Base-by-base conservation (phyloP, 2,329 filamentous ascomycete species). In the Aspergillus fumigatiaffinis region DNA sequence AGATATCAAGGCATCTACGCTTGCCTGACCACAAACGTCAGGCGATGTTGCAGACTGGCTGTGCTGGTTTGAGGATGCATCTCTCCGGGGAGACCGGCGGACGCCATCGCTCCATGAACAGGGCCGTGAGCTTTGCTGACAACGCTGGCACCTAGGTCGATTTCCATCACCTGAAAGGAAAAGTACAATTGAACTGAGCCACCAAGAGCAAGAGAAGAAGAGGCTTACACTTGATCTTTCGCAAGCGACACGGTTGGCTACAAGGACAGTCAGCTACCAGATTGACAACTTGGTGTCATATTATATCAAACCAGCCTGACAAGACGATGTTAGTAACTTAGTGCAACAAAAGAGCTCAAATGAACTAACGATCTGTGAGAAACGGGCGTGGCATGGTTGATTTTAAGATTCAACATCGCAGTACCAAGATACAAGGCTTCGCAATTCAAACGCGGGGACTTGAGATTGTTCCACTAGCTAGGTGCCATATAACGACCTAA, bases 181-280 rank as follows among this genome's bases (percentile, higher is more conserved):
- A 3, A 23, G 4, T 32, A 38, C 14, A 38, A 38, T 14, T 38
- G 14, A 38, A 5, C 14, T 6, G 5, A 7, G 32, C 14, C 2
- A 17, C 5, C 5, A 7, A 38, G 5, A 38, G 5, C 5, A 38
- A 38, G 14, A 7, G 2, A 17, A 38, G 12, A 10, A 3, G 49
- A 2, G n/a, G 21, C 41, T 47, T 25, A 58, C 56, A 58, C 38
- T 56, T 56, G 10, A 58, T 17, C 26, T 55, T 58, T 38, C 56
- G 50, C 26, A 17, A 50, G n/a, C 56, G 52, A 28, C 56, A 58
- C 25, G 35, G 17, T 28, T 58, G 44, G 44, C 56, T 58, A 32
- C 32, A 17, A 5, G 32, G 1, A 17, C 14, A 38, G 32, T 38
- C 32, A 38, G 32, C 32, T 38, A 7, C 3, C 32, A 7, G 32